Conservation (phyloP, 805 yeast genomes). For the Millerago galiae region DNA sequence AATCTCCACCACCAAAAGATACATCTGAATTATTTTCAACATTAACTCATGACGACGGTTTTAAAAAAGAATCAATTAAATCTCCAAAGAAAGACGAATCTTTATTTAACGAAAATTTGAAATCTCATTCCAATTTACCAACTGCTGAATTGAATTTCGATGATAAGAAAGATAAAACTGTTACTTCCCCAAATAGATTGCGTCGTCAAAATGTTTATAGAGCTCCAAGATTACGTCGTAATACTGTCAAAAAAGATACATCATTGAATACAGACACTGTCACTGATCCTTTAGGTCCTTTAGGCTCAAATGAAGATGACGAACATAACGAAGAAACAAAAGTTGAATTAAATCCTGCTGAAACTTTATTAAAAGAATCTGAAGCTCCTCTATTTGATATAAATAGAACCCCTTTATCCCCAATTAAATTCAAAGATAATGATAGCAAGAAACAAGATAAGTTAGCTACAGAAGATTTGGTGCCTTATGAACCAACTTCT, state of each 20-base stretch:
- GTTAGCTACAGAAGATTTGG: conserved; percentile 5
- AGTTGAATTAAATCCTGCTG: conserved; percentile 25
- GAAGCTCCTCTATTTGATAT: conserved; percentile 52
- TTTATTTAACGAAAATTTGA: conserved; percentile 26
- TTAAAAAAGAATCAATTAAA: conserved; percentile 10
- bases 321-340: conserved; percentile 19
- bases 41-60: conserved; percentile 29
- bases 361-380: conserved; percentile 35
- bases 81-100: conserved; percentile 28
- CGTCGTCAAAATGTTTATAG: conserved; percentile 39
- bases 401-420: conserved; percentile 23
- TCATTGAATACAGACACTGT: background rate
- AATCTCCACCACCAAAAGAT: conserved; percentile 10
- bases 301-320: conserved; percentile 27
- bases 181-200: conserved; percentile 28
- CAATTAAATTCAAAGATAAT: conserved; percentile 13
- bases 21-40: conserved; percentile 32
- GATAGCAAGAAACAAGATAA: conserved; percentile 6
- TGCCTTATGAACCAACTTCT: conserved; percentile 7
- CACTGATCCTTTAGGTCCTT: conserved; percentile 27
- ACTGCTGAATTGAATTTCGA: conserved; percentile 8
- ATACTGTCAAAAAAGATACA: conserved; percentile 16
- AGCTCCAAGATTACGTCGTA: conserved; percentile 41
- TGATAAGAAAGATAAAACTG: conserved; percentile 12
- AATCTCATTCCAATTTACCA: conserved; percentile 5